Evolutionary conservation across 768 basidiomycete genomes (phyloP).

Genomic region (Russula brevipes): DNA sequence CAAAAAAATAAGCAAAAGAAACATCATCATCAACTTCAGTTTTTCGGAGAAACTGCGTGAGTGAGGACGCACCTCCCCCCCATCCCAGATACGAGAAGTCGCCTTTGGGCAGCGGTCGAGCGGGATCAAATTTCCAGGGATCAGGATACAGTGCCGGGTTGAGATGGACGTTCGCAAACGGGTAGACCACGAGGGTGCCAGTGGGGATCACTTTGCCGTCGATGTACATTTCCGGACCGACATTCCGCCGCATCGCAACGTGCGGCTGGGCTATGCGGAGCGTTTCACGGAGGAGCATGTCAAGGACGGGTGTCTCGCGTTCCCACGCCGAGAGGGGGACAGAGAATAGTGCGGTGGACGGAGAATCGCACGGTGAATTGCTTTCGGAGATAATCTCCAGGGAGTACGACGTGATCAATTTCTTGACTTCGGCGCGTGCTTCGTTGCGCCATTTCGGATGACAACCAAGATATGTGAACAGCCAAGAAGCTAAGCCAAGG

Average conservation of each 20-base stretch:
- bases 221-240: constrained; percentile 66
- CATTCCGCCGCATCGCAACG: constrained; percentile 73
- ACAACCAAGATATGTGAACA: constrained; percentile 65
- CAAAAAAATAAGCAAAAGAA: not conserved
- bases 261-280: constrained; percentile 76
- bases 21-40: not conserved
- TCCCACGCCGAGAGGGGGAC: constrained; percentile 72
- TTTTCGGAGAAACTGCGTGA: not conserved
- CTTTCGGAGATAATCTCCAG: constrained; percentile 8
- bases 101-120: constrained; percentile 39
- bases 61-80: constrained; percentile 62
- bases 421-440: constrained; percentile 56
- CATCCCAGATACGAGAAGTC: constrained; percentile 67
- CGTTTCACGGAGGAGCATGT: constrained; percentile 70
- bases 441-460: constrained; percentile 60
- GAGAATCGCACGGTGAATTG: constrained; percentile 26
- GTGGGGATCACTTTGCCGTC: constrained; percentile 65
- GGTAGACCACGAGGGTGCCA: constrained; percentile 72
- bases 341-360: constrained; percentile 47
- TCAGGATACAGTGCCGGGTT: constrained; percentile 66
- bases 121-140: constrained; percentile 74
- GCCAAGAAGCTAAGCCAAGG: constrained; percentile 55
- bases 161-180: constrained; percentile 75
- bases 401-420: constrained; percentile 36
- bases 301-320: constrained; percentile 59